These are phyloP conservation scores for Monilinia laxa DNA, from an alignment of 2,329 filamentous ascomycete species.

Conservation along the genomic window DNA sequence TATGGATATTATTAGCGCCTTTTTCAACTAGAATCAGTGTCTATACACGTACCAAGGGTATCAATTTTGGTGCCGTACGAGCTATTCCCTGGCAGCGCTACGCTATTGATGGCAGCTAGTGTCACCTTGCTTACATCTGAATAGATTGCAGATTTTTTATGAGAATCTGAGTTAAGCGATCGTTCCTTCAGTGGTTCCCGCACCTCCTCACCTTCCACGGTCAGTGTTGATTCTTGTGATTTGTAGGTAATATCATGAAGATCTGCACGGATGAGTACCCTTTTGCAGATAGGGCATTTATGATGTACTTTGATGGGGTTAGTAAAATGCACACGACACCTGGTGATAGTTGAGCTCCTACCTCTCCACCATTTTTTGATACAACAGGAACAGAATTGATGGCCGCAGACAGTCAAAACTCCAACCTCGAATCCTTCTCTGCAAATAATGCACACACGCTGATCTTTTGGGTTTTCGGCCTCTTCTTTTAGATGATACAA, in stretches of 20 bases:
- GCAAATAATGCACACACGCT: conserved; percentile 83
- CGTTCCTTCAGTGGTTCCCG: conserved; percentile 38
- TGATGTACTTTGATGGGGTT: conserved; percentile 19
- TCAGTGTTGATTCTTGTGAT: conserved; percentile 60
- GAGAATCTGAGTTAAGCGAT: conserved; percentile 25
- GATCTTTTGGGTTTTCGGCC: conserved; percentile 56
- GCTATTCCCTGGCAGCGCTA: conserved; percentile 64
- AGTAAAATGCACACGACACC: background rate
- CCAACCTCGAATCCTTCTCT: conserved; percentile 74
- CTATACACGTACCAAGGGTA: conserved; percentile 49
- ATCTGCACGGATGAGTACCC: conserved; percentile 60
- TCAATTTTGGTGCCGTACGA: conserved; percentile 92
- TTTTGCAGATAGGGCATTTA: conserved; percentile 66
- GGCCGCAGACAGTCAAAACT: conserved; percentile 81
- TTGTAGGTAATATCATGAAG: conserved; percentile 86
- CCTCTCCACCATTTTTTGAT: conserved; percentile 70
- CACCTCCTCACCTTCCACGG: conserved; percentile 60
- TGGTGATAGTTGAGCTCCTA: background rate
- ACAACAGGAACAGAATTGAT: conserved; percentile 89
- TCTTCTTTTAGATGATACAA: conserved; percentile 45
- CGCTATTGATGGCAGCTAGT: conserved; percentile 76
- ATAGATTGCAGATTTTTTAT: conserved; percentile 62
- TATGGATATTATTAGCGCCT: background rate
- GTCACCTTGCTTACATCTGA: conserved; percentile 69
- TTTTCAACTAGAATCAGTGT: background rate